Evolutionary conservation across 2,329 filamentous ascomycete species (phyloP).

Genomic region (Sclerotinia spermophila): DNA sequence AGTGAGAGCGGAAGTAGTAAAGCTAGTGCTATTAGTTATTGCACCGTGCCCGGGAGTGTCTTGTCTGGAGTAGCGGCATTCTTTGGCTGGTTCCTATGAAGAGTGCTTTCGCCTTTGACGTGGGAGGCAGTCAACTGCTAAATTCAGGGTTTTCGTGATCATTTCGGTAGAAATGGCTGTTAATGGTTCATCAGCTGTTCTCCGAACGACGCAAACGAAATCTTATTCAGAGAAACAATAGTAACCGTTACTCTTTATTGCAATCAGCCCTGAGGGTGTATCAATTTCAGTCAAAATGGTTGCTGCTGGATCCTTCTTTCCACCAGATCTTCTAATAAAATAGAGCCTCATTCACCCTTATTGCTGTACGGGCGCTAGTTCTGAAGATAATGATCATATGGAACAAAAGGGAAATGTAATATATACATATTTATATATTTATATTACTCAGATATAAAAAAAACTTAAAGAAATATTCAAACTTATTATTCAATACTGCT

Average conservation of each 20-base stretch:
- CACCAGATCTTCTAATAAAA: neutral
- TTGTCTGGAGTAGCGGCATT: neutral
- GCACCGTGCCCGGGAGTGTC: neutral
- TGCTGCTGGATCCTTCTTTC: neutral
- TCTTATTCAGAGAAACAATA: no score
- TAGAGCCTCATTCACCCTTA: neutral
- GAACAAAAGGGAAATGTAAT: neutral
- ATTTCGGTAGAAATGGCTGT: neutral
- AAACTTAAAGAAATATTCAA: no score
- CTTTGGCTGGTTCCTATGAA: slow-evolving; percentile 7
- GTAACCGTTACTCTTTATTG: neutral
- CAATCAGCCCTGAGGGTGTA: neutral
- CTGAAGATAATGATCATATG: neutral
- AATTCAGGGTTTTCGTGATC: neutral
- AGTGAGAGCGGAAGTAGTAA: slow-evolving; percentile 7
- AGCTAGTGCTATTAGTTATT: slow-evolving; percentile 5
- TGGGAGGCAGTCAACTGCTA: neutral
- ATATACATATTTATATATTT: no score
- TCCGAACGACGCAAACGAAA: neutral
- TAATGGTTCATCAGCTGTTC: neutral
- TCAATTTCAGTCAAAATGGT: neutral
- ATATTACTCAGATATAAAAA: neutral
- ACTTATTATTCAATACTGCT: neutral
- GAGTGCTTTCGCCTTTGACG: neutral
- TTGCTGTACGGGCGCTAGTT: neutral